phyloP scores from a whole-genome alignment of 176 grass and related monocot species.

The Microstegium vimineum region DNA sequence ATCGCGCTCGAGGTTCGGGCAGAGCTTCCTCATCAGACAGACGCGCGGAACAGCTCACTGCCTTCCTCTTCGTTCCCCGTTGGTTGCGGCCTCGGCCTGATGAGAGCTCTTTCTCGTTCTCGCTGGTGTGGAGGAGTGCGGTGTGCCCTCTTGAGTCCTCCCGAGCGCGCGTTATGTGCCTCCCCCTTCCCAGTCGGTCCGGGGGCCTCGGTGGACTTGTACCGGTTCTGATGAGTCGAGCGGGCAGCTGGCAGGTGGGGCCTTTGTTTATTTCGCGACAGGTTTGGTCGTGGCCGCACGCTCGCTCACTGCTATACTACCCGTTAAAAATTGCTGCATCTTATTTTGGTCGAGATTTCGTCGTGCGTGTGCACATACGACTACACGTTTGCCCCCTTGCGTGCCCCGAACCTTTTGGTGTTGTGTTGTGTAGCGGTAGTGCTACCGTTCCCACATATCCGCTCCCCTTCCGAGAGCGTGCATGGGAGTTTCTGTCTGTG shows the following conservation, averaged over 20 bases:
- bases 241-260: conserved; percentile 51
- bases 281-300: conserved; percentile 70
- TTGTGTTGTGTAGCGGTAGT: background rate
- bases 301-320: conserved; percentile 20
- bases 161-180: conserved; percentile 22
- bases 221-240: conserved; percentile 38
- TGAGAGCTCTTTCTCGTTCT: background rate
- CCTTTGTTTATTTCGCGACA: conserved; percentile 11
- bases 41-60: conserved; percentile 1
- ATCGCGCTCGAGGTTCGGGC: conserved; percentile 89
- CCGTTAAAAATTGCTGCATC: background rate
- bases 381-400: conserved; percentile 22
- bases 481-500: conserved; percentile 6
- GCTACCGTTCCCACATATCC: conserved; percentile 17
- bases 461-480: background rate
- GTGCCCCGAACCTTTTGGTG: background rate
- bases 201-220: conserved; percentile 28
- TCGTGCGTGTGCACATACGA: conserved; percentile 20
- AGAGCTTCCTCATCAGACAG: conserved; percentile 73
- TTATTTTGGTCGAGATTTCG: background rate
- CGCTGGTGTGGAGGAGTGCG: background rate
- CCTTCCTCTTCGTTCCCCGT: too few species aligned
- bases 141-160: background rate
- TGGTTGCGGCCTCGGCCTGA: too few species aligned
- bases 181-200: background rate